Evolutionary conservation across 495 filamentous ascomycete species (phyloP).

Genomic region (Penicillium goetzii): DNA sequence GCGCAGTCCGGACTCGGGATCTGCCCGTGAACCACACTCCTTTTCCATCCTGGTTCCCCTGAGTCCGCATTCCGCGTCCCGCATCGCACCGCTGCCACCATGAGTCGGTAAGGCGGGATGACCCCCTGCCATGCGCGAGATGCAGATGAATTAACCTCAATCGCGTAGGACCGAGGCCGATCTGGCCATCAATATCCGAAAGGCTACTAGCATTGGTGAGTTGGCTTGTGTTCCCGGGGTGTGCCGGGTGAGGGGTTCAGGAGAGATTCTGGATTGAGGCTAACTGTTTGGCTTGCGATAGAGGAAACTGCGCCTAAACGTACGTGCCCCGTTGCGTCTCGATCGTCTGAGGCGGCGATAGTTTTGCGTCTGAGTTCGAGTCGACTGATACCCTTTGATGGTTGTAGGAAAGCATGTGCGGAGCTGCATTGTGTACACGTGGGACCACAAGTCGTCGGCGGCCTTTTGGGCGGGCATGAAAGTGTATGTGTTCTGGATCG

Average conservation of each 20-base stretch:
- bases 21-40: constrained; percentile 25
- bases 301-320: constrained; percentile 97
- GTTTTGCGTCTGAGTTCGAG: constrained; percentile 2
- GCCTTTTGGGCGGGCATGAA: constrained; percentile 99
- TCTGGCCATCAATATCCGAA: constrained; percentile 92
- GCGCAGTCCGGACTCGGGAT: constrained; percentile 34
- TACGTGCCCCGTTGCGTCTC: constrained; percentile 37
- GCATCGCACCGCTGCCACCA: constrained; percentile 33
- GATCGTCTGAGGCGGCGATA: background rate
- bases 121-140: background rate
- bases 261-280: constrained; percentile 22
- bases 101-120: constrained; percentile 50
- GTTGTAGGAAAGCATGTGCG: constrained; percentile 87
- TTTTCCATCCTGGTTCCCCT: constrained; percentile 32
- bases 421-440: constrained; percentile 97
- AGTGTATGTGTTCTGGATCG: constrained; percentile 63
- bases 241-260: constrained; percentile 3
- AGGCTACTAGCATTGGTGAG: constrained; percentile 86
- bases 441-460: constrained; percentile 96
- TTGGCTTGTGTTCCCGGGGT: constrained; percentile 14
- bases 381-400: constrained; percentile 18
- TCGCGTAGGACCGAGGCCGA: constrained; percentile 81
- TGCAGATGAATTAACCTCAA: constrained; percentile 26
- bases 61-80: constrained; percentile 19
- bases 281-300: constrained; percentile 40